phyloP scores from a whole-genome alignment of 192 early-diverging fungal genomes.

The Mortierella hygrophila region DNA sequence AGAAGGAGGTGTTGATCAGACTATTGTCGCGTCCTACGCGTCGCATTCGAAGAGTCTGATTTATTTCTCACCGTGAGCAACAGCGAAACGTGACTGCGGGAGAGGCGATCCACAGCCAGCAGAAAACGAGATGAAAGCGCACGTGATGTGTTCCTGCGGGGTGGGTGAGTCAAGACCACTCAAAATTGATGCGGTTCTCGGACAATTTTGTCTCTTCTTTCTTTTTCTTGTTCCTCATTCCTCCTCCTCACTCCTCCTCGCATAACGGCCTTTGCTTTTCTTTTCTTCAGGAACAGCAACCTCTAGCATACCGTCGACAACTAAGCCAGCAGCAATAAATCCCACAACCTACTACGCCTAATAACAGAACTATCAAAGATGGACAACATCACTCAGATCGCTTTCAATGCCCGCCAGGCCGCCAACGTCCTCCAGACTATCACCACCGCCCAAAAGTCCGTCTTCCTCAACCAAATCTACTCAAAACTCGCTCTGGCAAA shows the following conservation, averaged over 20 bases:
- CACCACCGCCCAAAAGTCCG: conserved; percentile 80
- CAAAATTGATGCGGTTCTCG: background rate
- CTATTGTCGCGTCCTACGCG: conserved; percentile 4
- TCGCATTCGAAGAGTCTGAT: background rate
- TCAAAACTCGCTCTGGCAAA: conserved; percentile 73
- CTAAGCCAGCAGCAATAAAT: background rate
- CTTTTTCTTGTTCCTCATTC: background rate
- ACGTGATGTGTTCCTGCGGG: background rate
- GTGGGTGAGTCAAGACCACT: background rate
- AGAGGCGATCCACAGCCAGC: background rate
- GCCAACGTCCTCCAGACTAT: conserved; percentile 80
- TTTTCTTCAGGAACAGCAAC: background rate
- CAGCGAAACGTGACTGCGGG: background rate
- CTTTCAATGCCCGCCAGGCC: conserved; percentile 75
- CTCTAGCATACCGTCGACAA: background rate
- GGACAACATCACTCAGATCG: conserved; percentile 58
- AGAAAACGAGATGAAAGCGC: background rate
- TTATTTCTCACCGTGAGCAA: background rate
- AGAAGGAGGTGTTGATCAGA: background rate
- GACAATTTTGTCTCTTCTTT: background rate
- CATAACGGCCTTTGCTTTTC: background rate
- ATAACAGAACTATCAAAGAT: conserved; percentile 5
- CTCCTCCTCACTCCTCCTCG: background rate
- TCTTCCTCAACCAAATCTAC: conserved; percentile 79
- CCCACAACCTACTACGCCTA: background rate